Conservation (phyloP, 148 eudicot species). For the Rhododendron williamsianum region DNA sequence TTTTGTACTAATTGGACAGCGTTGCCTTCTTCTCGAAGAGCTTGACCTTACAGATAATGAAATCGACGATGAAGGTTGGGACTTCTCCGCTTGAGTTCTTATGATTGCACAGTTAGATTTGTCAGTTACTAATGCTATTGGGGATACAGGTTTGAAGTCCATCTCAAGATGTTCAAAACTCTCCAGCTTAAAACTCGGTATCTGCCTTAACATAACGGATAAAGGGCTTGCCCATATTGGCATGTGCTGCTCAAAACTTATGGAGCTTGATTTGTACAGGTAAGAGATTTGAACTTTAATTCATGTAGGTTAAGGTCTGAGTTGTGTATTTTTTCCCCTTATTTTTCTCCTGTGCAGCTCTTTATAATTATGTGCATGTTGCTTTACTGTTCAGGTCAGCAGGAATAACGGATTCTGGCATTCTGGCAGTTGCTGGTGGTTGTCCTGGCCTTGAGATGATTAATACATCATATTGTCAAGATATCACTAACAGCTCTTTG, state of each 20-base stretch:
- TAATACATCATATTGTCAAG: constrained; percentile 64
- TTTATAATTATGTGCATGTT: constrained; percentile 5
- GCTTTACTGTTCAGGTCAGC: constrained; percentile 47
- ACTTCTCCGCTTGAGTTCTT: constrained; percentile 5
- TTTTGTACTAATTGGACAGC: constrained; percentile 72
- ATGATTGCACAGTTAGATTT: neutral
- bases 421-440: constrained; percentile 63
- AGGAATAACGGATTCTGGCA: constrained; percentile 70
- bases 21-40: constrained; percentile 73
- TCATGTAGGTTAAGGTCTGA: neutral
- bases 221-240: constrained; percentile 67
- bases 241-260: constrained; percentile 61
- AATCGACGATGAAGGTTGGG: constrained; percentile 76
- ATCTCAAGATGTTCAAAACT: constrained; percentile 76
- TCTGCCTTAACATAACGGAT: constrained; percentile 74
- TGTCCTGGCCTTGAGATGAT: constrained; percentile 69
- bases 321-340: neutral
- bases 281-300: constrained; percentile 18
- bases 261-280: constrained; percentile 91
- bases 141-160: constrained; percentile 60
- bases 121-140: constrained; percentile 6
- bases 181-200: constrained; percentile 64
- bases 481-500: constrained; percentile 61
- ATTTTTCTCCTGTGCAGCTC: neutral
- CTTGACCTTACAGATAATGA: constrained; percentile 92